A percentile compares a stretch with the other conserved stretches of the same genome.
These are phyloP conservation scores for Monosiga brevicollis DNA, from an alignment of 78 protist species.

Conservation along the genomic window DNA sequence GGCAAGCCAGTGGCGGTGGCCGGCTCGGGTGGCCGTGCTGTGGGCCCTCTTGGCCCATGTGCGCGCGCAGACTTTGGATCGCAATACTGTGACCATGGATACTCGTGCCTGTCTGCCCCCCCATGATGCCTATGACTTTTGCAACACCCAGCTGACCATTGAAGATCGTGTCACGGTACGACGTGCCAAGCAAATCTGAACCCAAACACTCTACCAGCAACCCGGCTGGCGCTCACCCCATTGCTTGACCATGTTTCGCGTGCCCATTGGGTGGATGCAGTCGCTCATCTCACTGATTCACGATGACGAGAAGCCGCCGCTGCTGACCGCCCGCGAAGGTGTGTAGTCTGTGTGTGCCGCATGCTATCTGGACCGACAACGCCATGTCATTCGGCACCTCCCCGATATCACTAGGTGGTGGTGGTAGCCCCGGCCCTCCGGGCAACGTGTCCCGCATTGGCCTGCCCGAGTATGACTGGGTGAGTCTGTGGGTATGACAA, in stretches of 20 bases:
- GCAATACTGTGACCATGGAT: too few species aligned
- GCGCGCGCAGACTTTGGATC: too few species aligned
- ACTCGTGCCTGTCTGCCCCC: too few species aligned
- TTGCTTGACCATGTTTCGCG: too few species aligned
- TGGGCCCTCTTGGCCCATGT: too few species aligned
- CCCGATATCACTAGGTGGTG: background rate
- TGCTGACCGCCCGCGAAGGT: background rate
- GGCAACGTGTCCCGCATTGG: slow-evolving; percentile 1
- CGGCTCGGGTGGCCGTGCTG: too few species aligned
- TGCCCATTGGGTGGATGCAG: background rate
- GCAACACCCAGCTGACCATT: background rate
- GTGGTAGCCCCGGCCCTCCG: background rate
- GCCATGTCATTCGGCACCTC: background rate
- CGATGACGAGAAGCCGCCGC: too few species aligned
- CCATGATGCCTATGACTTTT: too few species aligned
- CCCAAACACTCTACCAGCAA: slow-evolving; percentile 7
- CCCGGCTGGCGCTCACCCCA: too few species aligned
- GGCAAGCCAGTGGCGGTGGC: too few species aligned
- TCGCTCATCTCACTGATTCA: background rate
- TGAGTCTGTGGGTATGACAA: too few species aligned
- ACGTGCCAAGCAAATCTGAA: background rate
- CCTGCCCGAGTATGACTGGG: background rate
- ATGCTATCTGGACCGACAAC: background rate
- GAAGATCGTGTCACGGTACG: slow-evolving; percentile 3
- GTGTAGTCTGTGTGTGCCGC: background rate